Base-by-base conservation (phyloP, 768 basidiomycete species). In the Sporobolomyces roseus region DNA sequence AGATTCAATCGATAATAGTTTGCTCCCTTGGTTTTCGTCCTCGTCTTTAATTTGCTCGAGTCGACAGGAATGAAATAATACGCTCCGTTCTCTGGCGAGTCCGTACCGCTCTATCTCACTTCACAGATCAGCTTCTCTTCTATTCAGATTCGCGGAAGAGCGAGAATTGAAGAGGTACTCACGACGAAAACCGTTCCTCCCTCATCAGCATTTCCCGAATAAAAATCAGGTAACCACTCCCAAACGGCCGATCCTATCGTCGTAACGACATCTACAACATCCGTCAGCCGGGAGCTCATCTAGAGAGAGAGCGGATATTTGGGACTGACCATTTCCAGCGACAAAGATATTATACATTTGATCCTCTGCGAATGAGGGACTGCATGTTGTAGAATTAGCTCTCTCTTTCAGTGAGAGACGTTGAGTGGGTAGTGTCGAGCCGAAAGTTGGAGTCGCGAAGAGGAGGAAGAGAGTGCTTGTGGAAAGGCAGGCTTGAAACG, bases 91-190 rank as follows among this genome's bases (percentile, higher is more conserved):
- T 58, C 41, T 17, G 56, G 56, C 3, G 56, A 45, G 17, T 58
- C 56, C n/a, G 56, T 58, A 19, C 56, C 56, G 41, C 56, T 58
- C 56, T 58, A n/a, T n/a, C n/a, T n/a, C n/a, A n/a, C n/a, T n/a
- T n/a, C n/a, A n/a, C n/a, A n/a, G n/a, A n/a, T 14, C 21, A 19
- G 36, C 21, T n/a, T 14, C 10, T 16, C 21, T 23, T n/a, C 27
- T 6, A 9, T 9, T 13, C 12, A 14, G 6, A 36, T 41, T 23
- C 12, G 21, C 23, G 25, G 9, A 36, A 56, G 25, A 56, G 36
- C 35, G 3, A 7, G 5, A 23, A 38, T 41, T 35, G 16, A 36
- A n/a, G 13, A n/a, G 21, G 4, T 38, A 58, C 56, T 13, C 13
- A 58, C 56, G 56, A 58, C 56, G 41, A 58, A 58, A 41, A 58